Base-by-base conservation (phyloP, 1,284 basidiomycete genomes). In the Ceratobasidium sp. region DNA sequence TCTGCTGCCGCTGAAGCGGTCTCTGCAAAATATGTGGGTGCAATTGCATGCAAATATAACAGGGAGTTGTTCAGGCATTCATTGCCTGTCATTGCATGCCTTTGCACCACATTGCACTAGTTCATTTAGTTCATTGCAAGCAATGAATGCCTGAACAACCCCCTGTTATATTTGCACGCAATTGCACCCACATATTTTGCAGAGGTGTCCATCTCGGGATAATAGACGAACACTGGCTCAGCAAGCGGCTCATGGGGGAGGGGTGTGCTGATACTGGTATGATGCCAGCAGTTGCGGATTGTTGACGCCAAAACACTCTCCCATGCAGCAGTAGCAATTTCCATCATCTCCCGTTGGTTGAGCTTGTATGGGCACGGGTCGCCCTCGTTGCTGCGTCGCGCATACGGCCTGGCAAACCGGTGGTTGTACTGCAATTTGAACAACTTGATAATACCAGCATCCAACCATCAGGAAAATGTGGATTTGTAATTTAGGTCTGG, bases 201-300 rank as follows among this genome's bases (percentile, higher is more conserved):
- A n/a, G n/a, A n/a, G n/a, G n/a, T 26, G n/a, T 55, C 53, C 9
- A 20, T 55, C 15, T 61, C 58, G 58, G 23, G 33, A 9, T 28
- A 39, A 61, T 28, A 39, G 26, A 39, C 26, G 15, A 39, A 12
- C n/a, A n/a, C 18, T 61, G 58, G 58, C 23, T 28, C 58, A 61
- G 26, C 23, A 5, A 39, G 33, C 23, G 7, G n/a, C n/a, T n/a
- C n/a, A n/a, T n/a, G n/a, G n/a, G n/a, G n/a, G n/a, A n/a, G n/a
- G n/a, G n/a, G 67, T 44, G 15, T 6, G 40, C 26, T 13, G 56
- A 64, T 75, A 7, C 58, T 3, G 39, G 61, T 77, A 42, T 80
- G 79, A 2, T 23, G 18, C 79, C 79, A 80, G 56, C 79, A 80
- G 58, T 80, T 79, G 1, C 6, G 0, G 26, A 80, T 77, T 44